Percentiles rank a stretch among this genome's conserved stretches.
Evolutionary conservation across 495 filamentous ascomycete genomes (phyloP).

Genomic region (Neurospora cerealis): DNA sequence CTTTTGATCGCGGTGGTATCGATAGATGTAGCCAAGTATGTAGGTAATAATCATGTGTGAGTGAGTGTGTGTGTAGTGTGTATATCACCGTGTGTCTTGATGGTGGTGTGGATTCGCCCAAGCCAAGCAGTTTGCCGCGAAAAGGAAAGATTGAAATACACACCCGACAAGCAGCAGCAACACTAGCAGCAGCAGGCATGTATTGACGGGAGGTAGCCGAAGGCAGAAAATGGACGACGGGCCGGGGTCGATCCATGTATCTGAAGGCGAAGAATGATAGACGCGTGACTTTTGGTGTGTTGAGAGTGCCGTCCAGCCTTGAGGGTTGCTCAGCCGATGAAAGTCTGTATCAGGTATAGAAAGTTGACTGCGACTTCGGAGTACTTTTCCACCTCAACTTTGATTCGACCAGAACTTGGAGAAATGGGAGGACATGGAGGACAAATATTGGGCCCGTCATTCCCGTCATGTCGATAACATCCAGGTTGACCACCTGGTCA

Average conservation of each 20-base stretch:
- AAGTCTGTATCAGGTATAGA: neutral
- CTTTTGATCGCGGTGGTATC: neutral
- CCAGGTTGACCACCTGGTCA: neutral
- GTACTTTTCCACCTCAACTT: neutral
- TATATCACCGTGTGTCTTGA: neutral
- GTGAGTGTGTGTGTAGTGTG: neutral
- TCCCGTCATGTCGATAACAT: neutral
- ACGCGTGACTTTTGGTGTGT: neutral
- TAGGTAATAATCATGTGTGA: neutral
- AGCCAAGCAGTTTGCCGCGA: neutral
- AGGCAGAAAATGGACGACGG: neutral
- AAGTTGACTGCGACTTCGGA: neutral
- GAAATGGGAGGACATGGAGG: neutral
- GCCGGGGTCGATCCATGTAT: neutral
- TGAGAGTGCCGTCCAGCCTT: neutral
- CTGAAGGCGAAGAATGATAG: neutral
- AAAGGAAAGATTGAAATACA: neutral
- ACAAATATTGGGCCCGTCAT: neutral
- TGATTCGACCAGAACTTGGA: neutral
- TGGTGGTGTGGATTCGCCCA: neutral
- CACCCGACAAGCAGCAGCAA: neutral
- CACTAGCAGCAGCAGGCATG: neutral
- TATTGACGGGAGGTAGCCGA: neutral
- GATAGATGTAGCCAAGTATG: neutral
- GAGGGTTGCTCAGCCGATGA: neutral